Evolutionary conservation across 192 early-diverging fungal genomes (phyloP), one percentile per base, ranked within the genome.

Genomic region (Chytriomyces sp.): DNA sequence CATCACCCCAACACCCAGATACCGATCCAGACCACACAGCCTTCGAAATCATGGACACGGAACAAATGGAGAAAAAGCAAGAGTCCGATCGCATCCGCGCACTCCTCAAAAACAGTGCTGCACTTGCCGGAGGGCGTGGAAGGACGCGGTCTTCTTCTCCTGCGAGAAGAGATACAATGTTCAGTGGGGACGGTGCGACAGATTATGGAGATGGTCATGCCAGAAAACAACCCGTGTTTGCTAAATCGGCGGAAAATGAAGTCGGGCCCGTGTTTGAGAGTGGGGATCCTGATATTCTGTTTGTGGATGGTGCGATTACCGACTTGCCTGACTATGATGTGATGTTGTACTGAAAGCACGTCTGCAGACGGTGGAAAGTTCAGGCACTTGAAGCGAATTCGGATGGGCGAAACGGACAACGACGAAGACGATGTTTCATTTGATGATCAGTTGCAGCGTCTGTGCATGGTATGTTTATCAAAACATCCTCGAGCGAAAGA

Each of bases 301-400:
- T 78, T 78, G 60, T 72, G n/a, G 77, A 78, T 11, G 77, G 77
- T 78, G 23, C 24, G n/a, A n/a, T n/a, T n/a, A n/a, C n/a, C n/a
- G n/a, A n/a, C n/a, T n/a, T n/a, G n/a, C n/a, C n/a, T n/a, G n/a
- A n/a, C n/a, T n/a, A n/a, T n/a, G n/a, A n/a, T n/a, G n/a, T n/a
- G n/a, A n/a, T n/a, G n/a, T n/a, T n/a, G n/a, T n/a, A n/a, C n/a
- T n/a, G n/a, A 23, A 45, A 57, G 9, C n/a, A 57, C 5, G 20
- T 5, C 7, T 10, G 20, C 16, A 78, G 77, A 78, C 16, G 77
- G 68, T 4, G 63, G 62, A n/a, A 61, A 47, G 45, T 78, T 78
- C 61, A 9, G 77, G 6, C 77, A 78, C 24, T 43, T 68, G 59
- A 61, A 35, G 5, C 18, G 45, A 47, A 9, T 47, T 10, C 18